Base-by-base conservation (phyloP, 2,329 filamentous ascomycete species). In the Didymella pinodella region DNA sequence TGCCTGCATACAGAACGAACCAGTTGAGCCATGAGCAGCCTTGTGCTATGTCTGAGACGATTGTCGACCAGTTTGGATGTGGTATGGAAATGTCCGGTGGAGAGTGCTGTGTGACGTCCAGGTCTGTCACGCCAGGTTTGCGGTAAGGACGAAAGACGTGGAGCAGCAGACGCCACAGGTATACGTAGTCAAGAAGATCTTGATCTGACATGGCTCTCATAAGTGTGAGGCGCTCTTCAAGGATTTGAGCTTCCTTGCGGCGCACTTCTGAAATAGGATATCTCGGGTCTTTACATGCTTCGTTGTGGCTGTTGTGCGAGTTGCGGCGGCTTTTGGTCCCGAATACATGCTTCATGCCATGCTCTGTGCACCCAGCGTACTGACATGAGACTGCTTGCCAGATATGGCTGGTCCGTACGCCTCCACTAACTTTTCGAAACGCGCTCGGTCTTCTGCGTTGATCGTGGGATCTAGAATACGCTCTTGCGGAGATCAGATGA, bases 1-100 rank as follows among this genome's bases (percentile, higher is more conserved):
- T 54, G 6, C 65, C 65, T 14, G 62, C 34, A 22, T 64, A 55
- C 16, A 67, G 45, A 3, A 66, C 34, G 18, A 53, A 57, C 57
- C 57, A 67, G 28, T 63, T 67, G 36, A 67, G 54, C 65, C 65
- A 67, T 4, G 65, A 67, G 53, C 65, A 67, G 31, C 63, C 65
- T 41, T 62, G 49, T 3, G 56, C 45, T 31, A 66, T 62, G 41
- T 64, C 56, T 25, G 41, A 55, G 44, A 66, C 65, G 4, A 61
- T 54, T 2, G 45, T 48, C 8, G 55, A 32, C 63, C 63, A 67
- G 46, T 26, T 62, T 14, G 41, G 47, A 28, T 22, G 29, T 7
- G 40, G 48, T 6, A 49, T 38, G 1, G 36, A n/a, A 2, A 28
- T 36, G 4, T 40, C 11, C 6, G 14, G 18, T 2, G 26, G 16